phyloP scores from a whole-genome alignment of 2,329 filamentous ascomycete species.

The Phialocephala sp. region DNA sequence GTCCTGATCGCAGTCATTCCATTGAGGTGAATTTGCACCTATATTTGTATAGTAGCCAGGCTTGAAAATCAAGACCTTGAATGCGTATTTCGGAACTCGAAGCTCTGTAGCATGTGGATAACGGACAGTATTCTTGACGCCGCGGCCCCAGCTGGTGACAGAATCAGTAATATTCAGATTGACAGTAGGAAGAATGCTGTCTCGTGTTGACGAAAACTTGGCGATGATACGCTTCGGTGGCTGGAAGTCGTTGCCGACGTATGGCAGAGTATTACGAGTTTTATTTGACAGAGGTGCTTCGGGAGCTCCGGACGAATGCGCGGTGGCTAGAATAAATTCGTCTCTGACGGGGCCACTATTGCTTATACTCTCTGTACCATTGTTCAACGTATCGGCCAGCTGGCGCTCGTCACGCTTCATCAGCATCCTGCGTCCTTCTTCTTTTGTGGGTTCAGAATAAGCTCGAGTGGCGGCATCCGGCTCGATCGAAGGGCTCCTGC shows the following conservation, averaged over 20 bases:
- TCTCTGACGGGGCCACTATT: slow-evolving; percentile 15
- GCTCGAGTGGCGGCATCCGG: slow-evolving; percentile 31
- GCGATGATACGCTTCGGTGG: slow-evolving; percentile 59
- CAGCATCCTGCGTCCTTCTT: slow-evolving; percentile 33
- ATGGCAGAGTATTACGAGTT: slow-evolving; percentile 19
- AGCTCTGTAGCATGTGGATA: slow-evolving; percentile 68
- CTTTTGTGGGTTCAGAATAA: slow-evolving; percentile 37
- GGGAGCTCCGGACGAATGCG: slow-evolving; percentile 18
- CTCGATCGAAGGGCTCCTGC: slow-evolving; percentile 37
- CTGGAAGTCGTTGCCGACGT: slow-evolving; percentile 37
- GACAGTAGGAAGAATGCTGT: slow-evolving; percentile 68
- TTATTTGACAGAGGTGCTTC: slow-evolving; percentile 8
- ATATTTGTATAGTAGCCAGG: slow-evolving; percentile 67
- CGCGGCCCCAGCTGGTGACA: slow-evolving; percentile 79
- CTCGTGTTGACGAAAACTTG: slow-evolving; percentile 66
- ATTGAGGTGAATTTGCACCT: slow-evolving; percentile 22
- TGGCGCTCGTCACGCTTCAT: slow-evolving; percentile 41
- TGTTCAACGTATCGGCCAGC: slow-evolving; percentile 26
- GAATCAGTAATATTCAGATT: slow-evolving; percentile 70
- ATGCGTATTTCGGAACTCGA: slow-evolving; percentile 80
- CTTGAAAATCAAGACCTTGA: slow-evolving; percentile 78
- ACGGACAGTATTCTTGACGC: slow-evolving; percentile 68
- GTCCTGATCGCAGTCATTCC: slow-evolving; percentile 42
- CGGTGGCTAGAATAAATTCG: slow-evolving; percentile 23
- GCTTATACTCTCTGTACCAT: not conserved